phyloP scores from a whole-genome alignment of 805 yeast genomes.

The Zygoascus biomembranicola region DNA sequence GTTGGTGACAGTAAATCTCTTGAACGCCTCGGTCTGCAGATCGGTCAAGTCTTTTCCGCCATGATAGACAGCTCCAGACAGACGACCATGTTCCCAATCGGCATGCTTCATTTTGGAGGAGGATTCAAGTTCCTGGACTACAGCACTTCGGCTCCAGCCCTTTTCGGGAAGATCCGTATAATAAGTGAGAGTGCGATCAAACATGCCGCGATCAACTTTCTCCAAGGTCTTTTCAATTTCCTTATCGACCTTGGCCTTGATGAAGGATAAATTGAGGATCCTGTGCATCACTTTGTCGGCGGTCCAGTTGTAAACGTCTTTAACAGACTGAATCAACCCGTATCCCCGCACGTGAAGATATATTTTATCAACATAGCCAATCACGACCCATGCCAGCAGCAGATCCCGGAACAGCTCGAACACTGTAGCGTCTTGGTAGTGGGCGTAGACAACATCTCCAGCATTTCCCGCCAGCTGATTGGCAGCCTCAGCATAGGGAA shows the following conservation, averaged over 20 bases:
- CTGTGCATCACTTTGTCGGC: constrained; percentile 13
- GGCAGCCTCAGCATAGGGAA: not conserved
- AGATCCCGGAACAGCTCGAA: constrained; percentile 7
- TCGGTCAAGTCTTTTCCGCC: constrained; percentile 75
- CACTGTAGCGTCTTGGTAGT: not conserved
- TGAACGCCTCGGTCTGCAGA: constrained; percentile 71
- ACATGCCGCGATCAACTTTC: constrained; percentile 48
- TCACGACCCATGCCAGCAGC: not conserved
- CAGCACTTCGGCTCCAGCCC: constrained; percentile 45
- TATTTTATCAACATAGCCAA: constrained; percentile 5
- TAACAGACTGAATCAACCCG: constrained; percentile 20
- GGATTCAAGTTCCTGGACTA: constrained; percentile 44
- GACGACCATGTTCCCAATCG: constrained; percentile 77
- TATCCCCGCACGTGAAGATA: constrained; percentile 16
- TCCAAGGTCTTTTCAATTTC: constrained; percentile 45
- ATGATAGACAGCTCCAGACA: constrained; percentile 95
- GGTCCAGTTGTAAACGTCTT: not conserved
- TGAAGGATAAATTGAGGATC: constrained; percentile 39
- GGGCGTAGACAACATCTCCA: not conserved
- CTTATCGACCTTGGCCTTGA: constrained; percentile 47
- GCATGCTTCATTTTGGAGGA: constrained; percentile 44
- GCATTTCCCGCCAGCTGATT: not conserved
- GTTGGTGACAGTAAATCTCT: constrained; percentile 75
- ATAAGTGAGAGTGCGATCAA: constrained; percentile 39
- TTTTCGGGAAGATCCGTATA: constrained; percentile 42